Evolutionary conservation across 345 rosid genomes (phyloP).

Genomic region (Erodium maritimum): DNA sequence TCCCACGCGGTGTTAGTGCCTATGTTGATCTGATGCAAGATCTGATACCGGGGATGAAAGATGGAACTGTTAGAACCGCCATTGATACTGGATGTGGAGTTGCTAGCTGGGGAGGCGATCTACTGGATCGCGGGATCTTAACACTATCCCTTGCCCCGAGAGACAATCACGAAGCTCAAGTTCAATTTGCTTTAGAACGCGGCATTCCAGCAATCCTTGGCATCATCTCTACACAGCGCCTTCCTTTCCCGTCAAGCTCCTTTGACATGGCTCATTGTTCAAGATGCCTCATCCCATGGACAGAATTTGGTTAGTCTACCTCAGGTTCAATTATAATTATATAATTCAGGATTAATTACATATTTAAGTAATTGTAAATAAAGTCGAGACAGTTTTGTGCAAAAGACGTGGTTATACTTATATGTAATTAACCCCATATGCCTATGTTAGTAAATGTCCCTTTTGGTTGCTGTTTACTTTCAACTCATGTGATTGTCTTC

Average conservation of each 20-base stretch:
- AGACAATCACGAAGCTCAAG: slow-evolving; percentile 99
- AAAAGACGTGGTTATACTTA: too few relatives aligned
- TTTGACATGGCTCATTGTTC: slow-evolving; percentile 99
- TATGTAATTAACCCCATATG: too few relatives aligned
- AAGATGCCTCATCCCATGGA: slow-evolving; percentile 99
- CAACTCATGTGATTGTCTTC: neutral
- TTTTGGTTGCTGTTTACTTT: too few relatives aligned
- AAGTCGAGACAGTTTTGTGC: too few relatives aligned
- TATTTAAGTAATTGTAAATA: too few relatives aligned
- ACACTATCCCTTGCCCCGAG: slow-evolving; percentile 95
- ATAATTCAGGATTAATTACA: too few relatives aligned
- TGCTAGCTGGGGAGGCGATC: slow-evolving; percentile 99
- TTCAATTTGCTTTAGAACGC: slow-evolving; percentile 94
- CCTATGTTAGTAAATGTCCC: too few relatives aligned
- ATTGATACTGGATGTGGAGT: slow-evolving; percentile 99
- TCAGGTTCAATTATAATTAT: too few relatives aligned
- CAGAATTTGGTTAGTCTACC: slow-evolving; percentile 81
- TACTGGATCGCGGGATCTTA: slow-evolving; percentile 76
- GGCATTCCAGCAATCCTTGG: slow-evolving; percentile 97
- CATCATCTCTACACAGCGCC: slow-evolving; percentile 92
- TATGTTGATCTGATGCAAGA: slow-evolving; percentile 92
- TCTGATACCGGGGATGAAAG: slow-evolving; percentile 89
- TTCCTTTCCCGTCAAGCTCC: slow-evolving; percentile 90
- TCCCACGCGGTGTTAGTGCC: slow-evolving; percentile 85
- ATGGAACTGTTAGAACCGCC: slow-evolving; percentile 82